phyloP scores from a whole-genome alignment of 371 early-diverging fungal species.

The Dichotomocladium elegans region DNA sequence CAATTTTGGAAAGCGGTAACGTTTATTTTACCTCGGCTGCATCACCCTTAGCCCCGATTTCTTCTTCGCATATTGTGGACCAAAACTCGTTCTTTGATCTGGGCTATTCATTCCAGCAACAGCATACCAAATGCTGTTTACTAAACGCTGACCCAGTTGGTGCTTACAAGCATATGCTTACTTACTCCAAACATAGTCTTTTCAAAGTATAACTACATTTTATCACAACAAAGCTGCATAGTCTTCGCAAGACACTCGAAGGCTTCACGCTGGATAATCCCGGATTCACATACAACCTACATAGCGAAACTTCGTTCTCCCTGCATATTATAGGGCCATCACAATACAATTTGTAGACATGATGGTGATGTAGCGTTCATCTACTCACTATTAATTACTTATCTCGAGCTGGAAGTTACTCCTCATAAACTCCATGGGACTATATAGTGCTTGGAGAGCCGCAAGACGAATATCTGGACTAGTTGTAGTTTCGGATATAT shows the following conservation, averaged over 20 bases:
- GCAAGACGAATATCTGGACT: conserved; percentile 82
- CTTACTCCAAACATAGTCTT: conserved; percentile 86
- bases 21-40: conserved; percentile 41
- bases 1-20: too few species aligned
- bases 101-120: conserved; percentile 81
- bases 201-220: conserved; percentile 93
- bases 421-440: conserved; percentile 89
- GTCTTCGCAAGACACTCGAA: conserved; percentile 95
- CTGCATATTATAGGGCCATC: too few species aligned
- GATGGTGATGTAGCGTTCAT: neutral
- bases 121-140: conserved; percentile 57
- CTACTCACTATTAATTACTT: neutral
- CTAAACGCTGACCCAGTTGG: neutral
- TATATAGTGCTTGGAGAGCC: conserved; percentile 85
- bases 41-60: conserved; percentile 65
- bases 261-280: conserved; percentile 76
- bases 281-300: conserved; percentile 89
- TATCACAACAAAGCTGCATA: conserved; percentile 91
- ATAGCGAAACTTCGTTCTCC: conserved; percentile 95
- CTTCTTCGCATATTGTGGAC: conserved; percentile 96
- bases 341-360: too few species aligned
- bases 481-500: too few species aligned
- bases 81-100: conserved; percentile 95
- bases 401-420: conserved; percentile 86
- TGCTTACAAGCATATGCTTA: neutral